These are phyloP conservation scores for Orbilia javanica DNA, from an alignment of 2,329 filamentous ascomycete genomes.

Conservation along the genomic window DNA sequence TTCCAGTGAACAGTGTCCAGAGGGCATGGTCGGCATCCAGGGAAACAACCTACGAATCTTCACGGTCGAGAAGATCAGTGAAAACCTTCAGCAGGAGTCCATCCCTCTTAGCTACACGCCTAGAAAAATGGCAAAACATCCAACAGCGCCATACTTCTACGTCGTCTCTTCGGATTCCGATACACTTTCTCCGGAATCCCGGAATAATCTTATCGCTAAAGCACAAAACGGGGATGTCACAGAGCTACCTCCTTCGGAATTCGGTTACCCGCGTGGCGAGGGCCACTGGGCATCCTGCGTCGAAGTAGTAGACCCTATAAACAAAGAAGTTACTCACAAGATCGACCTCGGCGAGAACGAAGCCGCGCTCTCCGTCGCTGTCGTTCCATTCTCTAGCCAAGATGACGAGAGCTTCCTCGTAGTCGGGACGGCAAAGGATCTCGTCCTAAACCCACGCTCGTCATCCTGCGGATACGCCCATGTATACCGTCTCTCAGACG, in stretches of 20 bases:
- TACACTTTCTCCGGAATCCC: constrained; percentile 82
- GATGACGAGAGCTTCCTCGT: constrained; percentile 91
- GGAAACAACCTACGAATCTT: constrained; percentile 88
- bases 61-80: constrained; percentile 85
- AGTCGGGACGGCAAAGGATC: constrained; percentile 92
- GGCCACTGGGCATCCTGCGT: constrained; percentile 97
- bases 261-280: constrained; percentile 85
- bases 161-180: constrained; percentile 95
- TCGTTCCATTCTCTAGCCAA: constrained; percentile 87
- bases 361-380: constrained; percentile 85
- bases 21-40: constrained; percentile 94
- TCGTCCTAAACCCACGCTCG: constrained; percentile 81
- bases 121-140: constrained; percentile 86
- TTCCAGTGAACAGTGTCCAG: constrained; percentile 90
- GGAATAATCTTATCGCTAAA: constrained; percentile 79
- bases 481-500: constrained; percentile 88
- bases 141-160: constrained; percentile 89
- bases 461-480: constrained; percentile 87
- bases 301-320: constrained; percentile 86
- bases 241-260: constrained; percentile 80
- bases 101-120: constrained; percentile 92
- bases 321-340: constrained; percentile 80
- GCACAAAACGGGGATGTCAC: constrained; percentile 79
- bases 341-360: constrained; percentile 90
- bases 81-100: constrained; percentile 86